Conservation (phyloP, 441 rosid genomes). For the Theobroma grandiflorum region DNA sequence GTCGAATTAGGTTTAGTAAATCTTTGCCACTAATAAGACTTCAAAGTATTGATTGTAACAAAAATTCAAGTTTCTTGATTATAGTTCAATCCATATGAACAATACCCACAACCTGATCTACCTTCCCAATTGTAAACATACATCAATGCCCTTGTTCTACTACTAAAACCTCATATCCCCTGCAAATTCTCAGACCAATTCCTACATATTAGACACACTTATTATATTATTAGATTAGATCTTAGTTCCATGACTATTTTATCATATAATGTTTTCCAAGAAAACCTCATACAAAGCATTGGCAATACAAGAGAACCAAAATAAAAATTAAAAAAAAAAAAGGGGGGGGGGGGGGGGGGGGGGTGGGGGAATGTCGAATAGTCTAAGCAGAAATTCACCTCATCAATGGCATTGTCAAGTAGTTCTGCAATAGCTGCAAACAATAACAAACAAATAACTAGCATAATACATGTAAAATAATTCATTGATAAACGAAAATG, state of each 20-base stretch:
- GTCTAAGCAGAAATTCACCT: constrained; percentile 58
- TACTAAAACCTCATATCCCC: background rate
- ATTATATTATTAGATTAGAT: background rate
- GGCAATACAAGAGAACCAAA: constrained; percentile 4
- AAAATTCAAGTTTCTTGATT: background rate
- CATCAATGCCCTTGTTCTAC: background rate
- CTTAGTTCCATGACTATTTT: background rate
- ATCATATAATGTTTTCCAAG: background rate
- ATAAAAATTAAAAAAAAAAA: background rate
- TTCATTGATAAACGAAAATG: constrained; percentile 15
- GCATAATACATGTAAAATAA: constrained; percentile 20
- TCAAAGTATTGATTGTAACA: constrained; percentile 8
- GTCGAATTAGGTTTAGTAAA: background rate
- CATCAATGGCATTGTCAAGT: constrained; percentile 95
- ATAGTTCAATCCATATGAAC: constrained; percentile 10
- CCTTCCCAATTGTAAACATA: background rate
- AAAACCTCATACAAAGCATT: background rate
- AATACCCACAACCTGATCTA: background rate
- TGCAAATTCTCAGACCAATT: background rate
- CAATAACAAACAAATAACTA: constrained; percentile 28
- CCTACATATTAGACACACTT: background rate
- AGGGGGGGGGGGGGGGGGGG: no score
- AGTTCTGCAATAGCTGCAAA: constrained; percentile 93
- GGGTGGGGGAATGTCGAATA: constrained; percentile 20
- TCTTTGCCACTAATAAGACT: constrained; percentile 5